Evolutionary conservation across 2,329 filamentous ascomycete species (phyloP), one percentile per base, ranked within the genome.

Genomic region (Pseudogymnoascus sp.): DNA sequence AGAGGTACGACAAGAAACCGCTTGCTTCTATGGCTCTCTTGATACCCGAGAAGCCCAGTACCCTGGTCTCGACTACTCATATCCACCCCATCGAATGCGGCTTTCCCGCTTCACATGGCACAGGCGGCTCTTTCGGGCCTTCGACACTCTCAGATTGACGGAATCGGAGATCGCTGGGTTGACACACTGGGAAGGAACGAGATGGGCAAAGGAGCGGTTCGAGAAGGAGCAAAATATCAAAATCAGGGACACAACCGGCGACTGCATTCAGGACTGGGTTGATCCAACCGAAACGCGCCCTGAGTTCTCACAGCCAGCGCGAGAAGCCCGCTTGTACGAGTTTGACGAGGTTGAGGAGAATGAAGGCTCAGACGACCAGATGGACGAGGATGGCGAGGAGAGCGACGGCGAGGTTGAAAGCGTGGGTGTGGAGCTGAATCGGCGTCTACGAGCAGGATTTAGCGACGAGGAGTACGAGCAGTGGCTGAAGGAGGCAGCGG

Each of bases 161-260:
- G 77, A 83, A 63, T 77, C 79, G 68, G 89, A 93, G 72, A 90
- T 93, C 68, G 80, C 84, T 61, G 78, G 80, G 59, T 78, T 92
- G 71, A 92, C 89, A 63, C 87, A 89, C 70, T 93, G 89, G 89
- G 89, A 92, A 76, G 89, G 89, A 63, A 92, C 89, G 8, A 85
- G 87, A 65, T 92, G 89, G 89, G 90, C 90, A 65, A 87, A 91
- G 71, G 88, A 92, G 71, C 83, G 89, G 62, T 93, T 86, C 71
- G 89, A 93, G 77, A 81, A 82, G 63, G 89, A 92, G 70, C 87
- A 91, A 69, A 85, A 85, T 35, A 81, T 89, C 63, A 76, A 75
- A 31, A 91, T 93, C 65, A 75, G 77, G 58, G 90, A 93, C 71
- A 91, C 89, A 5, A 87, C 88, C 1, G 83, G 82, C 60, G 86